Evolutionary conservation across 352 stramenopile species (phyloP).

Genomic region (Phytophthora cactorum): DNA sequence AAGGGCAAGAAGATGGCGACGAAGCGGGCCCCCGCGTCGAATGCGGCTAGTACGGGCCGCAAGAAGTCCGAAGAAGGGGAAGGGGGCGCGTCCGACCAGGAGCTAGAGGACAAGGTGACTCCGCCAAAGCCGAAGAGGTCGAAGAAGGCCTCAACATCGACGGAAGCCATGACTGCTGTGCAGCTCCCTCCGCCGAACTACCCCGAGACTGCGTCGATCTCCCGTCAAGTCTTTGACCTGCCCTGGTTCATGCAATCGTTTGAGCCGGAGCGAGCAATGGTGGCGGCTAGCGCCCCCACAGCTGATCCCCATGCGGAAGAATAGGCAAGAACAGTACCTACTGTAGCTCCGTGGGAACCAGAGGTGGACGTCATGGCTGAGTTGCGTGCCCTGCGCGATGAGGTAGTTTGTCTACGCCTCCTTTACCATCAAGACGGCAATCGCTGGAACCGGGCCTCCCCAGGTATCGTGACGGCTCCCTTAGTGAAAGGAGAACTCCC

Average conservation of each 20-base stretch:
- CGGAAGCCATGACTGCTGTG: neutral
- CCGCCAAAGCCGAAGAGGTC: neutral
- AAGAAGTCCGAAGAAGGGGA: neutral
- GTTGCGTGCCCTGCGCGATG: neutral
- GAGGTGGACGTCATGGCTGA: neutral
- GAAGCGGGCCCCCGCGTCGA: neutral
- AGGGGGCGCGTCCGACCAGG: neutral
- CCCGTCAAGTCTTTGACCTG: neutral
- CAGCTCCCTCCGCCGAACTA: neutral
- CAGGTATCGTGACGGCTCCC: too few species aligned
- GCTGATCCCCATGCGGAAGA: neutral
- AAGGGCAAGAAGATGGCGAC: neutral
- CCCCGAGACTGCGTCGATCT: neutral
- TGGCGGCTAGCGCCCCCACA: neutral
- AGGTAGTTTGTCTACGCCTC: neutral
- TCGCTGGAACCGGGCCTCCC: too few species aligned
- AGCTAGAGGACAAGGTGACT: neutral
- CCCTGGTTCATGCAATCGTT: neutral
- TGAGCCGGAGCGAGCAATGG: neutral
- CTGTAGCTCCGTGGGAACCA: too few species aligned
- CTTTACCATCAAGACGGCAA: neutral
- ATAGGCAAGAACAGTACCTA: neutral
- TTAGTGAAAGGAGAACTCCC: too few species aligned
- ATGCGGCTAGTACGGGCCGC: too few species aligned
- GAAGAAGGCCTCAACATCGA: neutral